Evolutionary conservation across 495 filamentous ascomycete genomes (phyloP).

Genomic region (Amphirosellinia nigrospora): DNA sequence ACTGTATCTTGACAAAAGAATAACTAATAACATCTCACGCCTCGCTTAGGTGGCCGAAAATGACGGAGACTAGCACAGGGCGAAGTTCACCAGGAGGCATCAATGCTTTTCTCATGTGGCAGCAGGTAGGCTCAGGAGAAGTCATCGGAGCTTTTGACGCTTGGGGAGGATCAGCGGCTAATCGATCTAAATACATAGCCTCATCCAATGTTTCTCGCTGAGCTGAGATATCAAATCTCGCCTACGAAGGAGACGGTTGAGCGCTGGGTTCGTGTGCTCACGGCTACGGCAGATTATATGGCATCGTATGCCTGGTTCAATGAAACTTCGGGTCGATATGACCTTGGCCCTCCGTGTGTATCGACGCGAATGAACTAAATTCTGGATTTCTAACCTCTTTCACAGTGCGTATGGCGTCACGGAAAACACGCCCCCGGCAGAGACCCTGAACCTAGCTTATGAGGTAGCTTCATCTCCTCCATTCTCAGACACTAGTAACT

Average conservation of each 20-base stretch:
- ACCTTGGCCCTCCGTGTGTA: slow-evolving; percentile 48
- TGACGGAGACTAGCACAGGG: slow-evolving; percentile 53
- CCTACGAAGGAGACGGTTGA: slow-evolving; percentile 40
- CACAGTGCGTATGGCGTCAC: slow-evolving; percentile 43
- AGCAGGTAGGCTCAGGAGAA: slow-evolving; percentile 36
- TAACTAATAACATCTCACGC: background rate
- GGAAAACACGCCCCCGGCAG: slow-evolving; percentile 49
- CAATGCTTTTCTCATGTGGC: slow-evolving; percentile 50
- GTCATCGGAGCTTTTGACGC: background rate
- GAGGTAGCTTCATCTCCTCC: slow-evolving; percentile 26
- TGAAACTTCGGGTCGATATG: slow-evolving; percentile 43
- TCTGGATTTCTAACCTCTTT: background rate
- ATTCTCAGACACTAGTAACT: no score
- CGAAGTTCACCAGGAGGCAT: slow-evolving; percentile 53
- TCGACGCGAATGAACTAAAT: background rate
- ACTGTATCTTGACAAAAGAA: background rate
- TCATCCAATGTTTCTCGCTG: slow-evolving; percentile 49
- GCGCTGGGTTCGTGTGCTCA: slow-evolving; percentile 47
- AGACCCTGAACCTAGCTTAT: slow-evolving; percentile 45
- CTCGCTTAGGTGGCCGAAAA: slow-evolving; percentile 49
- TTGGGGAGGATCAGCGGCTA: background rate
- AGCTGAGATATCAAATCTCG: slow-evolving; percentile 46
- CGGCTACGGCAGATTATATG: slow-evolving; percentile 49
- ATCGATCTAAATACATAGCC: slow-evolving; percentile 29
- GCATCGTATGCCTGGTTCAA: slow-evolving; percentile 50